Conservation (phyloP, 2,329 filamentous ascomycete species). For the Neofusicoccum umdonicola region DNA sequence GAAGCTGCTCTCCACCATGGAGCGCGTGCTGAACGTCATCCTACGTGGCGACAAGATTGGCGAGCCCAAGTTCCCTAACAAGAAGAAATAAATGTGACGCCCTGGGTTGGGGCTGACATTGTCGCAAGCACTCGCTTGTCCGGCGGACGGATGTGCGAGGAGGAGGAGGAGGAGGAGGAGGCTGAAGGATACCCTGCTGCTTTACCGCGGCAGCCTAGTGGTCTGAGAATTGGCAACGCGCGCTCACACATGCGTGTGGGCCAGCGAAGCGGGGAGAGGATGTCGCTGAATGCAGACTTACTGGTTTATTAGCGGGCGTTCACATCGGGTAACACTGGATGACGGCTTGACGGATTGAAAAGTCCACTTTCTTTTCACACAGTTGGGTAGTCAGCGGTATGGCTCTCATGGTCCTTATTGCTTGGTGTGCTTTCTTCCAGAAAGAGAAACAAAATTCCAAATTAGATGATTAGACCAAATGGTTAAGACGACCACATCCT, state of each 20-base stretch:
- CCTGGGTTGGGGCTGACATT: neutral
- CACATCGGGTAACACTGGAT: neutral
- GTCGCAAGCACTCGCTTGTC: neutral
- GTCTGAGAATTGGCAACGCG: neutral
- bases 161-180: neutral
- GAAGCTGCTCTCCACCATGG: conserved; percentile 74
- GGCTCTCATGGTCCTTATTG: neutral
- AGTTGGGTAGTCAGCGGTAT: neutral
- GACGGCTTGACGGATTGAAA: neutral
- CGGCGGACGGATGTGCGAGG: neutral
- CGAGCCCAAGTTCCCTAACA: conserved; percentile 72
- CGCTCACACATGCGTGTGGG: neutral
- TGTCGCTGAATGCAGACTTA: neutral
- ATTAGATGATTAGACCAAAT: conserved; percentile 7
- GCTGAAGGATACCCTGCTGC: conserved; percentile 1
- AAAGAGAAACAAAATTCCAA: neutral
- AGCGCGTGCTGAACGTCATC: conserved; percentile 83
- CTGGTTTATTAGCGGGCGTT: conserved; percentile 15
- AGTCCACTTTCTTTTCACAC: neutral
- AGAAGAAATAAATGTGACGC: conserved; percentile 52
- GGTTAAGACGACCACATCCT: neutral
- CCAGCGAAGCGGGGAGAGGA: neutral
- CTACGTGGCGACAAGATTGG: conserved; percentile 84
- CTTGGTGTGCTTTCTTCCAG: neutral
- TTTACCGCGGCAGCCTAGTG: neutral